Conservation (phyloP, 169 alveolate species). For the Plasmodium relictum region DNA sequence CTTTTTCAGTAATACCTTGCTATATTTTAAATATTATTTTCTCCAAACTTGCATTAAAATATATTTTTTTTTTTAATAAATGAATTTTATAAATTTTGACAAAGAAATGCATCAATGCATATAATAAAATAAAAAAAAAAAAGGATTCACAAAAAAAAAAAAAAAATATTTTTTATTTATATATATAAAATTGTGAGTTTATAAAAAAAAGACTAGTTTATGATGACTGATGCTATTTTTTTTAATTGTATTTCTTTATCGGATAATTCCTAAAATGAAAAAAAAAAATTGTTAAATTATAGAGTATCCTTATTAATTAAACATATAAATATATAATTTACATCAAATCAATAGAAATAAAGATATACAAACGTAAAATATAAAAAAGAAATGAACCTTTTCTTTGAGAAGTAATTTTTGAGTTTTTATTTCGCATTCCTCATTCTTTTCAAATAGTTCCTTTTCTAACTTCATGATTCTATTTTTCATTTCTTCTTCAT, state of each 20-base stretch:
- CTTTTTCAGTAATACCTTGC: slow-evolving; percentile 9
- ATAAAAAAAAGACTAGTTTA: slow-evolving; percentile 47
- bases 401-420: slow-evolving; percentile 73
- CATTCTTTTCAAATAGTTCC: slow-evolving; percentile 70
- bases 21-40: slow-evolving; percentile 39
- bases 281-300: slow-evolving; percentile 1
- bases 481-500: slow-evolving; percentile 78
- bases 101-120: slow-evolving; percentile 78
- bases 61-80: slow-evolving; percentile 45
- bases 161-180: slow-evolving; percentile 23
- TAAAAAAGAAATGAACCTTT: slow-evolving; percentile 50
- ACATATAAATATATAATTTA: neutral
- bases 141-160: slow-evolving; percentile 38
- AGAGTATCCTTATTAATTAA: neutral
- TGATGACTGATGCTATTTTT: slow-evolving; percentile 77
- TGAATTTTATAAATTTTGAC: slow-evolving; percentile 54
- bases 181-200: slow-evolving; percentile 14
- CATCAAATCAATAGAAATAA: too few species aligned
- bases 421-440: slow-evolving; percentile 77
- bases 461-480: slow-evolving; percentile 76
- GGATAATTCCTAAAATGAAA: slow-evolving; percentile 59
- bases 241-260: slow-evolving; percentile 75
- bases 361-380: neutral
- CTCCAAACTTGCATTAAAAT: slow-evolving; percentile 26
- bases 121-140: slow-evolving; percentile 32